Conservation (phyloP, 1,284 basidiomycete species). For the Cutaneotrichosporon cutaneum region DNA sequence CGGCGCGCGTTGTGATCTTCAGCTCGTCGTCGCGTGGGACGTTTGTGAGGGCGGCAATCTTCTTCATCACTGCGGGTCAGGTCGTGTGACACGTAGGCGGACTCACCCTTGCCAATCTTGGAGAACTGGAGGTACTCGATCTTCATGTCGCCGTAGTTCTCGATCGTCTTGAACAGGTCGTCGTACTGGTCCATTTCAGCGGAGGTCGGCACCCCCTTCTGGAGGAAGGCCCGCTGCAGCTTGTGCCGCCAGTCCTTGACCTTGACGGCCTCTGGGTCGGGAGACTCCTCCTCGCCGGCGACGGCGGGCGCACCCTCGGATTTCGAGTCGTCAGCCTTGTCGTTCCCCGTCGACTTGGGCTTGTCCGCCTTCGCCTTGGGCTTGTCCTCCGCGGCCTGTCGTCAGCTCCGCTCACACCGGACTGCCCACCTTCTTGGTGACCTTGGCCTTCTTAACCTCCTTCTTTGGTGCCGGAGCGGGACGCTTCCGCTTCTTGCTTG, state of each 20-base stretch:
- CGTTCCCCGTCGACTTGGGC: conserved; percentile 44
- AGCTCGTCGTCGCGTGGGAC: conserved; percentile 83
- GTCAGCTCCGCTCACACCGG: not conserved
- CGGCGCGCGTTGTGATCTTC: conserved; percentile 73
- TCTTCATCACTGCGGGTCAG: conserved; percentile 73
- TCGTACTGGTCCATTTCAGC: conserved; percentile 79
- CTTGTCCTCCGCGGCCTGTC: conserved; percentile 45
- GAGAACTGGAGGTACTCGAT: conserved; percentile 86
- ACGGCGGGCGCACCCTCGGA: conserved; percentile 31
- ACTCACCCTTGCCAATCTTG: conserved; percentile 80
- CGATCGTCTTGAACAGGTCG: conserved; percentile 75
- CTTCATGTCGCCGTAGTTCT: conserved; percentile 77
- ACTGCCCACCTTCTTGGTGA: conserved; percentile 35
- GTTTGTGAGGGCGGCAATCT: conserved; percentile 69
- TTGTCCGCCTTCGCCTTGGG: conserved; percentile 56
- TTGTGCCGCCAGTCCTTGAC: conserved; percentile 86
- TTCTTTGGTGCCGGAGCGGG: conserved; percentile 55
- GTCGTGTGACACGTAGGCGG: not conserved
- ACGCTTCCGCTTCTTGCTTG: conserved; percentile 58
- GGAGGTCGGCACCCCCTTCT: conserved; percentile 55
- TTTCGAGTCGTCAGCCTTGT: conserved; percentile 40
- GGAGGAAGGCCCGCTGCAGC: conserved; percentile 84
- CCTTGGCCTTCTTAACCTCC: conserved; percentile 60
- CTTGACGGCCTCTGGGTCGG: conserved; percentile 67
- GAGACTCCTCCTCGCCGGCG: conserved; percentile 27